phyloP scores from a whole-genome alignment of 2,329 filamentous ascomycete genomes.

The Epichloe baconii region DNA sequence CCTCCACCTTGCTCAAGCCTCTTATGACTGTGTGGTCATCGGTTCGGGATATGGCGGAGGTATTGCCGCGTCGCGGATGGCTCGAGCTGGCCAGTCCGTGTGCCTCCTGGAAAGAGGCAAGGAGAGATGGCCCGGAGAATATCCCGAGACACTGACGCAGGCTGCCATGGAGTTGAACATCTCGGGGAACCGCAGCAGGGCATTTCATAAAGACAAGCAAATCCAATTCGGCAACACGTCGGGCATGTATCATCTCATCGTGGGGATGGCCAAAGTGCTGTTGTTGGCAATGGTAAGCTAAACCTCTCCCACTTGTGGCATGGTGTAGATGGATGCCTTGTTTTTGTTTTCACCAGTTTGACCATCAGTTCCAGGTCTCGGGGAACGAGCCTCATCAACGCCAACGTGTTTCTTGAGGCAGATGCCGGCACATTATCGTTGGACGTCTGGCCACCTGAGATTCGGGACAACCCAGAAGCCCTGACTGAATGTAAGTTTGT shows the following conservation, averaged over 20 bases:
- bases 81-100: conserved; percentile 41
- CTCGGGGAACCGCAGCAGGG: conserved; percentile 29
- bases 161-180: conserved; percentile 39
- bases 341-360: neutral
- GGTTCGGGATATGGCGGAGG: conserved; percentile 57
- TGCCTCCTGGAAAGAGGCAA: conserved; percentile 52
- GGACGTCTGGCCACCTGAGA: conserved; percentile 45
- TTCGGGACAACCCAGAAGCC: conserved; percentile 26
- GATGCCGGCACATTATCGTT: conserved; percentile 40
- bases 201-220: conserved; percentile 28
- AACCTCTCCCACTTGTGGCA: conserved; percentile 1
- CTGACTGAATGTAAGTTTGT: conserved; percentile 35
- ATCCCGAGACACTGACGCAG: conserved; percentile 35
- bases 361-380: conserved; percentile 28
- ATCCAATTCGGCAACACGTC: conserved; percentile 38
- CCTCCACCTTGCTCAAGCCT: conserved; percentile 40
- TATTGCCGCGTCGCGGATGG: conserved; percentile 52
- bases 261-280: conserved; percentile 49
- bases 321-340: neutral
- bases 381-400: conserved; percentile 55
- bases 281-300: conserved; percentile 41
- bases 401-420: conserved; percentile 51
- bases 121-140: conserved; percentile 56
- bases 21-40: conserved; percentile 54
- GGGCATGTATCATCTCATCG: conserved; percentile 49